Evolutionary conservation across 1,139 yeast genomes (phyloP).

Genomic region (Lodderomyces pseudojiufengensis): DNA sequence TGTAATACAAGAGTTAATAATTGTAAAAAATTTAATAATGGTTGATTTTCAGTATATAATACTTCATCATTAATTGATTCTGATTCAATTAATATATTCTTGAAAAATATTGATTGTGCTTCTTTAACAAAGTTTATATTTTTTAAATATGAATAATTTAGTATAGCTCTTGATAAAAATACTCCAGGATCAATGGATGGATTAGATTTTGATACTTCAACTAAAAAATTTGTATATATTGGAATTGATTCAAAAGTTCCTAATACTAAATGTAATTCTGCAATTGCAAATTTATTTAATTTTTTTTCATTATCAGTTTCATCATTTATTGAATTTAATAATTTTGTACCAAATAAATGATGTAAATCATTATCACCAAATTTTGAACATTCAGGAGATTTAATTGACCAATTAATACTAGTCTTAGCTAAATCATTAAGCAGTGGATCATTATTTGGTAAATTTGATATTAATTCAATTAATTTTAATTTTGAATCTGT

Average conservation of each 20-base stretch:
- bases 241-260: conserved; percentile 63
- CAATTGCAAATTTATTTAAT: conserved; percentile 35
- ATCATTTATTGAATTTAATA: conserved; percentile 27
- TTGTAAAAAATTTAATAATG: conserved; percentile 65
- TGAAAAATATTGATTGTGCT: conserved; percentile 39
- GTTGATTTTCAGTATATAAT: conserved; percentile 22
- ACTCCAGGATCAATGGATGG: conserved; percentile 42
- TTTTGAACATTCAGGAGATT: conserved; percentile 35
- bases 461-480: conserved; percentile 30
- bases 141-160: conserved; percentile 64
- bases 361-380: conserved; percentile 78
- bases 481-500: conserved; percentile 36
- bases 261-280: conserved; percentile 58
- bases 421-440: conserved; percentile 54
- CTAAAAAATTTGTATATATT: conserved; percentile 51
- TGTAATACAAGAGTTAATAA: conserved; percentile 61
- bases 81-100: conserved; percentile 15
- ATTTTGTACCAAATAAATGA: conserved; percentile 67
- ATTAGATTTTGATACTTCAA: conserved; percentile 32
- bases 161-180: conserved; percentile 58
- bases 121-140: conserved; percentile 58
- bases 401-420: conserved; percentile 61
- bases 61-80: conserved; percentile 13
- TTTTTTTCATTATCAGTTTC: conserved; percentile 21
- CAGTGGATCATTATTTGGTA: conserved; percentile 61